phyloP scores from a whole-genome alignment of 805 yeast genomes.

The Babjeviella inositovora region DNA sequence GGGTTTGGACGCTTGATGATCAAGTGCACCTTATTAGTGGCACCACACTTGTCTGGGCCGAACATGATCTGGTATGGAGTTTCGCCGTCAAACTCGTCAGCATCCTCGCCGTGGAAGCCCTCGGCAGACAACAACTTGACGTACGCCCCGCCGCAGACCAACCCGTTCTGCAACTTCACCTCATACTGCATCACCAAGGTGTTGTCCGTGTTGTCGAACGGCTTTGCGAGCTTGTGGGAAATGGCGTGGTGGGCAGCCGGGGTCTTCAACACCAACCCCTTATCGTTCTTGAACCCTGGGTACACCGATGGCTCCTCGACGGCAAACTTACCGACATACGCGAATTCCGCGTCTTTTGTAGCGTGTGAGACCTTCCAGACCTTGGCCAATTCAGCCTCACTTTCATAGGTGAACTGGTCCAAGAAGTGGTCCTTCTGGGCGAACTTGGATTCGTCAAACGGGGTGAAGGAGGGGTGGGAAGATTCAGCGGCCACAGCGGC shows the following conservation, averaged over 20 bases:
- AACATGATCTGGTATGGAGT: conserved; percentile 81
- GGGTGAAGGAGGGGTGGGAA: conserved; percentile 14
- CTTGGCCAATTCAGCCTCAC: conserved; percentile 15
- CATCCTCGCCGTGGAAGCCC: conserved; percentile 16
- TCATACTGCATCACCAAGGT: conserved; percentile 82
- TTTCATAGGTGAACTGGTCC: conserved; percentile 41
- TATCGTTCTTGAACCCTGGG: conserved; percentile 50
- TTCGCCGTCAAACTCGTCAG: conserved; percentile 36
- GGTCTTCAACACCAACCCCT: conserved; percentile 61
- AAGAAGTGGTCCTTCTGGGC: conserved; percentile 32
- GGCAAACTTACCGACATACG: conserved; percentile 64
- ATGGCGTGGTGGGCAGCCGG: conserved; percentile 78
- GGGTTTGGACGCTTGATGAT: conserved; percentile 48
- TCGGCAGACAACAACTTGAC: conserved; percentile 47
- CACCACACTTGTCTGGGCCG: conserved; percentile 89
- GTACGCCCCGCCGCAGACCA: conserved; percentile 84
- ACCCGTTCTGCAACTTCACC: conserved; percentile 65
- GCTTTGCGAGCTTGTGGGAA: conserved; percentile 37
- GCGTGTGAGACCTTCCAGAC: conserved; percentile 51
- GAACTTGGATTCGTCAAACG: conserved; percentile 17
- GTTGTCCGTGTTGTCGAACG: conserved; percentile 42
- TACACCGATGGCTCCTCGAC: conserved; percentile 44
- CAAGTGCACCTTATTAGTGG: conserved; percentile 66
- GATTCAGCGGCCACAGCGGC: conserved; percentile 1
- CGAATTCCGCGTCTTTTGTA: conserved; percentile 30